A percentile compares a stretch with the other conserved stretches of the same genome.
phyloP scores from a whole-genome alignment of 441 rosid species.

The Metrosideros polymorpha region DNA sequence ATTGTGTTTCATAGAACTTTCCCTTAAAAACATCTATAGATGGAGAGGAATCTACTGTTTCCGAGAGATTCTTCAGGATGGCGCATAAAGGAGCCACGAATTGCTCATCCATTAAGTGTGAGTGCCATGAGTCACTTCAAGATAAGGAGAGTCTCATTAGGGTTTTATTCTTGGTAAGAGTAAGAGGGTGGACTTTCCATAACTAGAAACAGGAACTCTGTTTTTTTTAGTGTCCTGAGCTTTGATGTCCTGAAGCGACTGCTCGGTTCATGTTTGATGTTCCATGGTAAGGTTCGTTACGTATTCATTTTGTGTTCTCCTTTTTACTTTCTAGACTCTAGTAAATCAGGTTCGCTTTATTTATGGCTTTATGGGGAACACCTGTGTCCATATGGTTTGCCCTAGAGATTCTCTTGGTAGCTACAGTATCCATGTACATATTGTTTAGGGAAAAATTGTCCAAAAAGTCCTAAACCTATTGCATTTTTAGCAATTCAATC shows the following conservation, averaged over 20 bases:
- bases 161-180: not conserved
- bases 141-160: not conserved
- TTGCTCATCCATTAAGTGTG: not conserved
- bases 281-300: not conserved
- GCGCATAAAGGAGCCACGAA: not conserved
- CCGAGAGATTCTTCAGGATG: conserved; percentile 1
- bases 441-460: no score
- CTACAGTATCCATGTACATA: not conserved
- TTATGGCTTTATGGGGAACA: not conserved
- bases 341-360: not conserved
- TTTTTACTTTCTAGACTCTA: not conserved
- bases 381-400: not conserved
- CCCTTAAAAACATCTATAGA: not conserved
- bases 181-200: not conserved
- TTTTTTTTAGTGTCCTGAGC: not conserved
- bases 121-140: conserved; percentile 2
- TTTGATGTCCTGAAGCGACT: not conserved
- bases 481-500: no score
- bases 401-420: not conserved
- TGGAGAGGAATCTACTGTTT: not conserved
- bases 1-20: not conserved
- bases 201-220: not conserved
- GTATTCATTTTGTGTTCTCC: not conserved
- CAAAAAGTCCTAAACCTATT: no score
- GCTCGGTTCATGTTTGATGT: not conserved